Evolutionary conservation across 106 monocot species (phyloP).

Genomic region (Dendrobium huoshanense): DNA sequence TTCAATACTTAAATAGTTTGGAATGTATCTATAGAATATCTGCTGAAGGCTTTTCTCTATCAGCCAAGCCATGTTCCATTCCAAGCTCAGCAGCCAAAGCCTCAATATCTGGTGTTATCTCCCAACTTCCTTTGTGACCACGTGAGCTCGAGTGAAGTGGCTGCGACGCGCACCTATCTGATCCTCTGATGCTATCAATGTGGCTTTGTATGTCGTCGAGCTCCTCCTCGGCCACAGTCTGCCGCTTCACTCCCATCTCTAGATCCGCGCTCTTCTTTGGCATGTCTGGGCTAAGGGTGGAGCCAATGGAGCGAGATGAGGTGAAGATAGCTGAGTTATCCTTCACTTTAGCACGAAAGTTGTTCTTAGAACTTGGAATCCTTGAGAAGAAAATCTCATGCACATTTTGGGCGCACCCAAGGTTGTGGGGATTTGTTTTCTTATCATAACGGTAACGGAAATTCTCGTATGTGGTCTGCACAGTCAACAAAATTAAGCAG

Average conservation of each 20-base stretch:
- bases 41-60: conserved; percentile 17
- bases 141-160: conserved; percentile 18
- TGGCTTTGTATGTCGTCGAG: conserved; percentile 59
- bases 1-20: too few species aligned
- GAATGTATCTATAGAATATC: neutral
- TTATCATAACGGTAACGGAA: conserved; percentile 67
- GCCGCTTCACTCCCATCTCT: conserved; percentile 46
- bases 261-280: conserved; percentile 36
- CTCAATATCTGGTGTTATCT: conserved; percentile 30
- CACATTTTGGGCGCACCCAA: conserved; percentile 39
- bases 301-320: conserved; percentile 28
- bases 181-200: conserved; percentile 26
- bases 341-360: conserved; percentile 46
- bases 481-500: neutral
- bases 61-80: conserved; percentile 19
- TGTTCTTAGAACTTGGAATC: conserved; percentile 37
- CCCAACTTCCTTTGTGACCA: conserved; percentile 22
- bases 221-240: conserved; percentile 42
- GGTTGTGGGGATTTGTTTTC: conserved; percentile 52
- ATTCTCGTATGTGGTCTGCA: conserved; percentile 72
- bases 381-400: conserved; percentile 45
- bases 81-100: conserved; percentile 32
- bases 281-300: conserved; percentile 16
- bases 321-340: conserved; percentile 25
- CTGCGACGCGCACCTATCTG: conserved; percentile 28